Base-by-base conservation (phyloP, 768 basidiomycete genomes). In the Tulasnella sp. region DNA sequence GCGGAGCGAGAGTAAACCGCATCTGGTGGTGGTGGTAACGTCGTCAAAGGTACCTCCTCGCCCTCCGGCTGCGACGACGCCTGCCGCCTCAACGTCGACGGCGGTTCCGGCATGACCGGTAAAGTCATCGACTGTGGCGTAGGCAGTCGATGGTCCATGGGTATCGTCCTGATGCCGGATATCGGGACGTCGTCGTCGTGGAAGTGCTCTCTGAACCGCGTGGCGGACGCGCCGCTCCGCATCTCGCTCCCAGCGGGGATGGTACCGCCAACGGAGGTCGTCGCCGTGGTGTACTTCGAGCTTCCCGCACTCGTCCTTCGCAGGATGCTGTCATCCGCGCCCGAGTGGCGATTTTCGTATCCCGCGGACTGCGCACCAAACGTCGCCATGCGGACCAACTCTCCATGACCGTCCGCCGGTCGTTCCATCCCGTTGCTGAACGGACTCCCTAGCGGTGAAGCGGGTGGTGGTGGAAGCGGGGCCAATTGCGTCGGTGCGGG, bases 1-100 rank as follows among this genome's bases (percentile, higher is more conserved):
- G 42, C 16, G 5, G 77, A 78, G 41, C 58, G 77, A 60, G 77
- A 78, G 28, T 78, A 78, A 7, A 78, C 41, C 18, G 77, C 37
- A 64, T 64, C 58, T 18, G 60, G 50, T n/a, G 77, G 77, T 22
- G 77, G 41, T 14, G 77, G 77, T 9, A 64, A 37, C 41, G 34
- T 37, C 37, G 77, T 9, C 60, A 60, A 60, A n/a, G 58, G 77
- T 14, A 18, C 31, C 37, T 75, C 74, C 41, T 34, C 74, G 22
- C 34, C n/a, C 22, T 74, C 73, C 37, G 20, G 24, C 34, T 18
- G 40, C 9, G 74, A 75, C 41, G 41, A 42, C 7, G 24, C 42
- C 72, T 73, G 42, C 72, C 54, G n/a, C 54, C 54, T 54, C 54
- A 54, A n/a, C 54, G 24, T 69, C 31, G 64, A 69, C 18, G 64